Conservation (phyloP, 176 grass and related monocot species). For the Triticum aestivum region IWGSC_CS_RefSeq_v2.1 NC_057794.1:109894761-109895260, state of each 20-base stretch:
- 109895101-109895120: background rate
- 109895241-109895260: slow-evolving; percentile 95
- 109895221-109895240: slow-evolving; percentile 92
- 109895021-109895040: background rate
- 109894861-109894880: background rate
- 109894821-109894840: background rate
- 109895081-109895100: background rate
- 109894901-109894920: background rate
- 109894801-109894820: background rate
- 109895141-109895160: background rate
- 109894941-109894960: background rate
- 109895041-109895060: background rate
- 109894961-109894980: background rate
- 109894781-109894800: background rate
- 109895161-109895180: background rate
- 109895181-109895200: background rate
- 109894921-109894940: background rate
- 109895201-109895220: slow-evolving; percentile 90
- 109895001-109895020: background rate
- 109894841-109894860: background rate
- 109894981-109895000: background rate
- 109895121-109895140: background rate
- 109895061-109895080: background rate
- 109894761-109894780: background rate
- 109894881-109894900: background rate